phyloP scores from a whole-genome alignment of 768 basidiomycete species.

The Trametes cinnabarina region DNA sequence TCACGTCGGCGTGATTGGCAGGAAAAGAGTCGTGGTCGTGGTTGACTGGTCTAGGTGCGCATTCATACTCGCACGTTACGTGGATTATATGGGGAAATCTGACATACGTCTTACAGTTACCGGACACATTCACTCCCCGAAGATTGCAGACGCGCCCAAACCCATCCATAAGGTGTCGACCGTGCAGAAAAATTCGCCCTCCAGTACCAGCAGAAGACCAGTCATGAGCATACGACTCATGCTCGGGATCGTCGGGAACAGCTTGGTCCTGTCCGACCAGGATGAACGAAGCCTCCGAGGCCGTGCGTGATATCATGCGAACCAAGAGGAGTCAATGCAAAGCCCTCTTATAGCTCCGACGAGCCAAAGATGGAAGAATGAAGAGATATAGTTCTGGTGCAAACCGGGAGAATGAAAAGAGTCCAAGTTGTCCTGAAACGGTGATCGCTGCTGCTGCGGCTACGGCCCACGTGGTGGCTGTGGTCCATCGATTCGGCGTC shows the following conservation, averaged over 20 bases:
- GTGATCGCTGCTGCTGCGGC: too few relatives aligned
- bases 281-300: conserved; percentile 27
- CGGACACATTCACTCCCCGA: conserved; percentile 85
- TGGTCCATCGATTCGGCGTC: too few relatives aligned
- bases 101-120: conserved; percentile 76
- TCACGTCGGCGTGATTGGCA: conserved; percentile 58
- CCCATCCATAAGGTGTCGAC: conserved; percentile 79
- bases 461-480: too few relatives aligned
- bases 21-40: conserved; percentile 70
- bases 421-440: too few relatives aligned
- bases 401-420: too few relatives aligned
- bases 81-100: background rate
- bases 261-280: conserved; percentile 14
- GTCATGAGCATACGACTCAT: conserved; percentile 60
- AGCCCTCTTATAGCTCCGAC: too few relatives aligned
- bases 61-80: conserved; percentile 1
- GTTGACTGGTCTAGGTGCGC: conserved; percentile 55
- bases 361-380: too few relatives aligned
- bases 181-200: conserved; percentile 55
- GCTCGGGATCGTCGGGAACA: background rate
- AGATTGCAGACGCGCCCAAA: conserved; percentile 78
- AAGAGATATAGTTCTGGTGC: too few relatives aligned
- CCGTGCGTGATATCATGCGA: conserved; percentile 23
- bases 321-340: too few relatives aligned
- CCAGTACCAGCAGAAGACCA: conserved; percentile 63